Conservation (phyloP, 2,329 filamentous ascomycete species). For the Aspergillus carbonarius region DNA sequence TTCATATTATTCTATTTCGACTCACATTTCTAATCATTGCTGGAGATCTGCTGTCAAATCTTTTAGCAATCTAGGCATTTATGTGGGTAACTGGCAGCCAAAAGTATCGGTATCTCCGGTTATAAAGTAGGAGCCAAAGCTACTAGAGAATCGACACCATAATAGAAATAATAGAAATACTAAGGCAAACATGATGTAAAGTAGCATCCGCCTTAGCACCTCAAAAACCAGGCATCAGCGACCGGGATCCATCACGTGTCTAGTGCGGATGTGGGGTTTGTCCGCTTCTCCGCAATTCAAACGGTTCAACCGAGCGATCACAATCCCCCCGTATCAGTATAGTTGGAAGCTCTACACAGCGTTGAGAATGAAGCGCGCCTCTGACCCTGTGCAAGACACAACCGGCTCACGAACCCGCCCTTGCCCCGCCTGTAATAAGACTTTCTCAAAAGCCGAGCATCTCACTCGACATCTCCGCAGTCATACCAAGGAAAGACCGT, state of each 20-base stretch:
- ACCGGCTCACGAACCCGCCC: not conserved
- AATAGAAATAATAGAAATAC: no score
- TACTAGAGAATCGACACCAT: no score
- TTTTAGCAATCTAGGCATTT: no score
- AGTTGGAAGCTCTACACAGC: not conserved
- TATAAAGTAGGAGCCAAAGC: no score
- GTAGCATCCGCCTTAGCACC: no score
- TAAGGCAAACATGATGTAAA: no score
- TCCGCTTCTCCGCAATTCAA: not conserved
- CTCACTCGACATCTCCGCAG: conserved; percentile 71
- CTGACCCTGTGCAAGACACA: not conserved
- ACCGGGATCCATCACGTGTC: not conserved
- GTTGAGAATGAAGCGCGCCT: not conserved
- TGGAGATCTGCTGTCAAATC: no score
- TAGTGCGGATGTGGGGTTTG: not conserved
- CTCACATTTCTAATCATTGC: no score
- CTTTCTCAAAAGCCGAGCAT: conserved; percentile 22
- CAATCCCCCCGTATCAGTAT: not conserved
- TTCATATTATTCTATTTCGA: no score
- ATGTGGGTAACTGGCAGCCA: no score
- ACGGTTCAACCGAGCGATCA: not conserved
- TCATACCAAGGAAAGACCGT: conserved; percentile 91
- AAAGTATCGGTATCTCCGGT: no score
- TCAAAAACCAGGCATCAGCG: not conserved
- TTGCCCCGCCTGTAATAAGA: conserved; percentile 14